Conservation (phyloP, 192 early-diverging fungal genomes). For the Linnemannia hyalina region DNA sequence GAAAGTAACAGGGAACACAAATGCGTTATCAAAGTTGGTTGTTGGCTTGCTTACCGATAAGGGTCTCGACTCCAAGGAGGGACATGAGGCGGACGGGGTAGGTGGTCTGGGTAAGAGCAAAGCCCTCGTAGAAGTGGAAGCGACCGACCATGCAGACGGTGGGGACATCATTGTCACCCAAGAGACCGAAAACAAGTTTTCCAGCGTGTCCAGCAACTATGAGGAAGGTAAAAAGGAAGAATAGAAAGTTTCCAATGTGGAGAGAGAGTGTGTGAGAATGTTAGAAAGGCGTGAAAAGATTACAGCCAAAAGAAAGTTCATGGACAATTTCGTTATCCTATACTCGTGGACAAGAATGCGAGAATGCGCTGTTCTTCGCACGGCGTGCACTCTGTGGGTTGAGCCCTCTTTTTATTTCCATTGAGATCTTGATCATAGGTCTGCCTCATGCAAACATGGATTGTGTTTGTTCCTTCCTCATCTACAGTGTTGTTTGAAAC, state of each 20-base stretch:
- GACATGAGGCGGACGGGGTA: conserved; percentile 91
- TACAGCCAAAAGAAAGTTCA: background rate
- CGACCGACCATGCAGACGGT: conserved; percentile 91
- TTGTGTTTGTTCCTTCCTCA: background rate
- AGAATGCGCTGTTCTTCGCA: too few relatives aligned
- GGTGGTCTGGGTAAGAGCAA: conserved; percentile 81
- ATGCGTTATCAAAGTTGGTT: background rate
- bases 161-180: conserved; percentile 71
- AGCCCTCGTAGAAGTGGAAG: conserved; percentile 93
- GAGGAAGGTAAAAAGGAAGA: background rate
- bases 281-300: conserved; percentile 4
- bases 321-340: background rate
- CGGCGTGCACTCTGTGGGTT: too few relatives aligned
- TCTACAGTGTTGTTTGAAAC: background rate
- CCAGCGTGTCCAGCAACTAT: conserved; percentile 80
- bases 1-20: background rate
- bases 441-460: too few relatives aligned
- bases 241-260: too few relatives aligned
- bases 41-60: conserved; percentile 66
- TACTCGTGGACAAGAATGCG: background rate
- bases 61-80: conserved; percentile 80
- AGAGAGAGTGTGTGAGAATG: background rate
- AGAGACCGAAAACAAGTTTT: conserved; percentile 88
- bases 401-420: too few relatives aligned
- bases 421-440: too few relatives aligned